Percentiles rank a stretch among this genome's conserved stretches.
Conservation (phyloP, 768 basidiomycete genomes). For the Chiua virens region DNA sequence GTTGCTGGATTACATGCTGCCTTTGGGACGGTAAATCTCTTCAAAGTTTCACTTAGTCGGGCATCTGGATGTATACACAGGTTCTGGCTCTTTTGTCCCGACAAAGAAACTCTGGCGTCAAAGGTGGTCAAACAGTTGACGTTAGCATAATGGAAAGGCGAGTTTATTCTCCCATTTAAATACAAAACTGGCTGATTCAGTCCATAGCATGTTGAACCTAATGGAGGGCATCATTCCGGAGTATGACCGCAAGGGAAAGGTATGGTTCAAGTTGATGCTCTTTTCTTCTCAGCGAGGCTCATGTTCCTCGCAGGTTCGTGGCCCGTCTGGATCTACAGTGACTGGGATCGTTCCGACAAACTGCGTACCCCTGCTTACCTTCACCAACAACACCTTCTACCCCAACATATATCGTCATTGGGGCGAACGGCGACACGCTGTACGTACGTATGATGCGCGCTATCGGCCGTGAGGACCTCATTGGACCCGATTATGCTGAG, state of each 20-base stretch:
- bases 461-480: constrained; percentile 59
- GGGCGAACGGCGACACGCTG: constrained; percentile 70
- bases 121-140: constrained; percentile 58
- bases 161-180: neutral
- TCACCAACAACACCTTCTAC: constrained; percentile 37
- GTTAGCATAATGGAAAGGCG: constrained; percentile 76
- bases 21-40: constrained; percentile 60
- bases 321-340: constrained; percentile 72
- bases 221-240: constrained; percentile 80
- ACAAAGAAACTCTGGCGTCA: constrained; percentile 34
- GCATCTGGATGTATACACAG: constrained; percentile 28
- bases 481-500: constrained; percentile 48
- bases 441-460: constrained; percentile 66
- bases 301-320: constrained; percentile 47
- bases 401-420: constrained; percentile 65
- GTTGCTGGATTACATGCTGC: constrained; percentile 72
- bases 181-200: neutral
- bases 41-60: neutral
- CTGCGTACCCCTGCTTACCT: constrained; percentile 66
- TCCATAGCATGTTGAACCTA: constrained; percentile 63
- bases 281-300: neutral
- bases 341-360: constrained; percentile 78
- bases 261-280: constrained; percentile 18
- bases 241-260: constrained; percentile 70
- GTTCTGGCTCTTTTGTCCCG: constrained; percentile 60